Evolutionary conservation across 2,329 filamentous ascomycete genomes (phyloP).

Genomic region (Claviceps arundinis): DNA sequence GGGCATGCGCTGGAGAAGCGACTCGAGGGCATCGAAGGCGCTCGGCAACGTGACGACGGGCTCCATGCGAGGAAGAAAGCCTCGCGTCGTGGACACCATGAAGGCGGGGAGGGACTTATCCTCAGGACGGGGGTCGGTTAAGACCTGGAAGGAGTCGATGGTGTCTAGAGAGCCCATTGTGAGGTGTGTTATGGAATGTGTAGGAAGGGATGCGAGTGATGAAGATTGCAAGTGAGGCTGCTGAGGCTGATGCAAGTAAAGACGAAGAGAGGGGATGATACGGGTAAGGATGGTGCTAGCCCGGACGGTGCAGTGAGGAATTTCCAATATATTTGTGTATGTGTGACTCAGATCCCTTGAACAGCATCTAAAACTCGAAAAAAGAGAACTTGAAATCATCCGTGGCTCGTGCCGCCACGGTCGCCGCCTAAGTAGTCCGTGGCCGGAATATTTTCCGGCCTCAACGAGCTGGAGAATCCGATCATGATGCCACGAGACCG

Average conservation of each 20-base stretch:
- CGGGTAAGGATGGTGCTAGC: too few relatives aligned
- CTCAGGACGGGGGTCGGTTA: constrained; percentile 47
- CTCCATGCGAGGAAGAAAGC: constrained; percentile 58
- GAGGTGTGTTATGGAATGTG: constrained; percentile 1
- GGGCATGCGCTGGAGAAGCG: constrained; percentile 63
- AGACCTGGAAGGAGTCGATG: constrained; percentile 39
- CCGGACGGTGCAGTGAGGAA: too few relatives aligned
- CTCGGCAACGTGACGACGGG: constrained; percentile 51
- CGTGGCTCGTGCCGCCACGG: constrained; percentile 11
- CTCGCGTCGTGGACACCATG: constrained; percentile 63
- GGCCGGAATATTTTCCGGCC: constrained; percentile 38
- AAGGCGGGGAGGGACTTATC: constrained; percentile 57
- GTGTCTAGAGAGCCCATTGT: constrained; percentile 29
- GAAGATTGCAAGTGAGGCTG: not conserved
- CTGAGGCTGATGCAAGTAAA: not conserved
- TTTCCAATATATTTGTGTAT: not conserved
- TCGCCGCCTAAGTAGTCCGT: constrained; percentile 32
- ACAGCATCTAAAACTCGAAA: not conserved
- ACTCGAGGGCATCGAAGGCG: constrained; percentile 61
- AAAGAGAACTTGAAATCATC: not conserved
- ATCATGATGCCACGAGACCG: constrained; percentile 11
- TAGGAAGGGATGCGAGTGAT: too few relatives aligned
- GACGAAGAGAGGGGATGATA: not conserved
- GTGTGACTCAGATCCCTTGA: not conserved
- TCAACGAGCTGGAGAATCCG: constrained; percentile 15